These are phyloP conservation scores for Grifola frondosa DNA, from an alignment of 1,284 basidiomycete species.

Conservation along the genomic window DNA sequence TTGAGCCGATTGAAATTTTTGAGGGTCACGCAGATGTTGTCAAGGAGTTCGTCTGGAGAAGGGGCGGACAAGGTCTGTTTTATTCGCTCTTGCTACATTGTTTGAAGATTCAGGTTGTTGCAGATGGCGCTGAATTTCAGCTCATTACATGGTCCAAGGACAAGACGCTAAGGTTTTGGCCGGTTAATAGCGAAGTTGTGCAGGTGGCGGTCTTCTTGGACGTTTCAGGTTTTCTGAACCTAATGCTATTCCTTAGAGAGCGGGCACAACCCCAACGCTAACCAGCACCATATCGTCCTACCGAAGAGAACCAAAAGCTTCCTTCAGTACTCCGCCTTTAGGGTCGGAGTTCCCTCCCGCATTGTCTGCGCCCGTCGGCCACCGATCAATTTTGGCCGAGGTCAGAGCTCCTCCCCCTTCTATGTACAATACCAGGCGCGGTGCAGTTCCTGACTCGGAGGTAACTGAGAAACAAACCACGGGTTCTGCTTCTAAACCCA, in stretches of 20 bases:
- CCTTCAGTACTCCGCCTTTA: conserved; percentile 34
- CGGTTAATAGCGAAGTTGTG: conserved; percentile 72
- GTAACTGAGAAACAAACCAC: conserved; percentile 1
- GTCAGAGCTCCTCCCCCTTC: conserved; percentile 54
- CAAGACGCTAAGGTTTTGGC: conserved; percentile 90
- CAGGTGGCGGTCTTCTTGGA: conserved; percentile 41
- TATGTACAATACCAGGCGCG: neutral
- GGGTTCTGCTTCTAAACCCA: conserved; percentile 9
- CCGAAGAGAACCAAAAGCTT: conserved; percentile 25
- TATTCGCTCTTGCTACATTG: conserved; percentile 23
- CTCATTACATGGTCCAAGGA: conserved; percentile 98
- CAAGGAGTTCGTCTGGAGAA: conserved; percentile 98
- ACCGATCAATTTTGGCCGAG: conserved; percentile 65
- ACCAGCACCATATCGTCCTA: conserved; percentile 7
- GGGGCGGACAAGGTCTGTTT: conserved; percentile 53
- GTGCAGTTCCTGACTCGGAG: neutral
- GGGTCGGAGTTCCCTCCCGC: conserved; percentile 33
- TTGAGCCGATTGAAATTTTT: conserved; percentile 70
- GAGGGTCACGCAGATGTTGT: conserved; percentile 92
- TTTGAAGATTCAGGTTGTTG: neutral
- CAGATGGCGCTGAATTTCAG: conserved; percentile 79
- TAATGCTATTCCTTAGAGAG: conserved; percentile 18
- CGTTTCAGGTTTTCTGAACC: neutral
- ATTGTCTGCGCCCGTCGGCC: conserved; percentile 67
- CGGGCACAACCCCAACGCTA: conserved; percentile 20